Evolutionary conservation across 1,284 basidiomycete genomes (phyloP).

Genomic region (Leccinum pseudoinsigne): DNA sequence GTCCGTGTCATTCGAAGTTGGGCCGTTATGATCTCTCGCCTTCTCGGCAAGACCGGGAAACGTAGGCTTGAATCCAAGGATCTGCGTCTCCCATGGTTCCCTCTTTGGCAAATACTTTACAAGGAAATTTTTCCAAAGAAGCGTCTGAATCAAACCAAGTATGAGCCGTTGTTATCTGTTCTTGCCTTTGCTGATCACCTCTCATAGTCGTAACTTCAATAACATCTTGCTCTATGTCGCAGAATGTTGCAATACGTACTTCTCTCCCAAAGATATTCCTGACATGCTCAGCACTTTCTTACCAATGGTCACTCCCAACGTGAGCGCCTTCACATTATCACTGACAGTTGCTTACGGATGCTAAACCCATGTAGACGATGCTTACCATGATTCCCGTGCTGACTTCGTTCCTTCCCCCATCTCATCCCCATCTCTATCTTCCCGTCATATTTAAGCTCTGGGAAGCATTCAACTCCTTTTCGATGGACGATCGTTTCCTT

Average conservation of each 20-base stretch:
- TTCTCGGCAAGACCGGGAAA: slow-evolving; percentile 40
- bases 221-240: slow-evolving; percentile 62
- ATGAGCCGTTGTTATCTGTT: slow-evolving; percentile 47
- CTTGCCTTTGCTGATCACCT: slow-evolving; percentile 8
- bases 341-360: neutral
- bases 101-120: slow-evolving; percentile 58
- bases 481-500: slow-evolving; percentile 84
- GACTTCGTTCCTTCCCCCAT: slow-evolving; percentile 76
- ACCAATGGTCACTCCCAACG: slow-evolving; percentile 37
- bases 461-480: slow-evolving; percentile 82
- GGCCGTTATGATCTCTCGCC: slow-evolving; percentile 54
- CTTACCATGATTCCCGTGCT: slow-evolving; percentile 71
- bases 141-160: slow-evolving; percentile 35
- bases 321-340: slow-evolving; percentile 14
- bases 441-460: slow-evolving; percentile 79
- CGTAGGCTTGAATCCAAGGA: slow-evolving; percentile 55
- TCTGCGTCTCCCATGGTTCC: slow-evolving; percentile 60
- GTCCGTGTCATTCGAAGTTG: slow-evolving; percentile 58
- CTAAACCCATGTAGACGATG: slow-evolving; percentile 44
- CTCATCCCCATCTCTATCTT: slow-evolving; percentile 67
- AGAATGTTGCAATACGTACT: slow-evolving; percentile 83
- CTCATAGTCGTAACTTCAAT: slow-evolving; percentile 30
- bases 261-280: slow-evolving; percentile 85
- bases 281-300: slow-evolving; percentile 88
- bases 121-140: slow-evolving; percentile 66